Base-by-base conservation (phyloP, 2,329 filamentous ascomycete species). In the Talaromyces sp. region DNA sequence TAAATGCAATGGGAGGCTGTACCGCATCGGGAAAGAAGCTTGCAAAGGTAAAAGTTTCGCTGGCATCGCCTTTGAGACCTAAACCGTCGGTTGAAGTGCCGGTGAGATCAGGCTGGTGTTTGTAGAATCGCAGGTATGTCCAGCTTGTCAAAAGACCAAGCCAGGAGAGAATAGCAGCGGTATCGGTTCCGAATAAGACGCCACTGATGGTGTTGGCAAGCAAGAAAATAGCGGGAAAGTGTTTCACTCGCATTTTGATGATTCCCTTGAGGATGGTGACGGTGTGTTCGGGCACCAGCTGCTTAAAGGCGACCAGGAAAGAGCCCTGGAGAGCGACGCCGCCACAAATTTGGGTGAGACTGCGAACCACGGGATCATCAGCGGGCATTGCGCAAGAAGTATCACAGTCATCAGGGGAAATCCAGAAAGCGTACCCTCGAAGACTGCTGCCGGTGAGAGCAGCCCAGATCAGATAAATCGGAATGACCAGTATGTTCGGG, bases 101-200 rank as follows among this genome's bases (percentile, higher is more conserved):
- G 0, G 82, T 81, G 5, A 82, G 75, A 62, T 81, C 84, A n/a
- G 79, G 82, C 63, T 81, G 78, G 32, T 71, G 72, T 78, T 96
- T 96, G 81, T 91, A 97, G 81, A 98, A 99, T 66, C 95, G 91
- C 19, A 99, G 86, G 75, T 98, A 98, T 50, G 90, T 91, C 93
- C 93, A 99, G 74, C 91, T 92, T 11, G 88, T 88, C 63, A 97
- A 74, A 74, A 99, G 89, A 61, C 91, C 93, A 67, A 89, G 88
- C 74, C 90, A 80, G 57, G 90, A 86, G 62, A 97, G 84, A 71
- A 96, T 86, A 65, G 93, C 82, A 52, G 91, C 88, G 21, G 91
- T 91, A 70, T 88, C 85, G n/a, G 85, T 89, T 62, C 87, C 84
- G 43, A 90, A 74, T 9, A 87, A 66, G 1, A 88, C 74, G 35